Percentiles rank a stretch among this genome's conserved stretches.
phyloP scores from a whole-genome alignment of 2,329 filamentous ascomycete genomes.

The Graphilbum ipis-grandicollis region DNA sequence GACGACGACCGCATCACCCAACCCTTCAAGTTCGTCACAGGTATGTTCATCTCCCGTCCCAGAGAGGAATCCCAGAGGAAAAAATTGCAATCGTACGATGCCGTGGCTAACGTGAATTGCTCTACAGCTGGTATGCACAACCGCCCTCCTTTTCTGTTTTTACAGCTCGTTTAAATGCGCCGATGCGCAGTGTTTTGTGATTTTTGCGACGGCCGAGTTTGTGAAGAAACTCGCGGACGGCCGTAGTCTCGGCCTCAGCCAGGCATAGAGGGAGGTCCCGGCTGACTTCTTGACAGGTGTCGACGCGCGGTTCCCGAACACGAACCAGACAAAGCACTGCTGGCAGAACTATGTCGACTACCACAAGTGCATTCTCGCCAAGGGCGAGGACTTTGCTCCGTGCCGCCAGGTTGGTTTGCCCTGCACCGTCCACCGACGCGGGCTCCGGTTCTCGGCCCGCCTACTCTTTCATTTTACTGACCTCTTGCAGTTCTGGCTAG shows the following conservation, averaged over 20 bases:
- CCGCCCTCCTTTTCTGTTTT: not conserved
- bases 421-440: too few relatives aligned
- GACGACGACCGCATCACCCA: conserved; percentile 82
- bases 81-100: conserved; percentile 10
- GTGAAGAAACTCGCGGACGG: too few relatives aligned
- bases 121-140: conserved; percentile 8
- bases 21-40: conserved; percentile 99
- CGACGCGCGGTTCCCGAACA: conserved; percentile 97
- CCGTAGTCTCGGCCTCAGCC: too few relatives aligned
- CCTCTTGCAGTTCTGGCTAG: conserved; percentile 65
- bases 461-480: too few relatives aligned
- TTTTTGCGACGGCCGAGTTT: too few relatives aligned
- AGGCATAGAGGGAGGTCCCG: not conserved
- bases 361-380: conserved; percentile 97
- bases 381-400: conserved; percentile 95
- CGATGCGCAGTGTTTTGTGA: too few relatives aligned
- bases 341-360: conserved; percentile 99
- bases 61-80: not conserved
- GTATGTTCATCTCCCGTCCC: conserved; percentile 5
- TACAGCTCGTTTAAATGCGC: too few relatives aligned
- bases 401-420: conserved; percentile 73
- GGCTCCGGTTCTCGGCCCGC: too few relatives aligned
- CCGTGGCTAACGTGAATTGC: conserved; percentile 3
- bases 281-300: conserved; percentile 50
- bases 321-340: conserved; percentile 99